phyloP scores from a whole-genome alignment of 1,284 basidiomycete genomes.

The Termitomyces sp. region DNA sequence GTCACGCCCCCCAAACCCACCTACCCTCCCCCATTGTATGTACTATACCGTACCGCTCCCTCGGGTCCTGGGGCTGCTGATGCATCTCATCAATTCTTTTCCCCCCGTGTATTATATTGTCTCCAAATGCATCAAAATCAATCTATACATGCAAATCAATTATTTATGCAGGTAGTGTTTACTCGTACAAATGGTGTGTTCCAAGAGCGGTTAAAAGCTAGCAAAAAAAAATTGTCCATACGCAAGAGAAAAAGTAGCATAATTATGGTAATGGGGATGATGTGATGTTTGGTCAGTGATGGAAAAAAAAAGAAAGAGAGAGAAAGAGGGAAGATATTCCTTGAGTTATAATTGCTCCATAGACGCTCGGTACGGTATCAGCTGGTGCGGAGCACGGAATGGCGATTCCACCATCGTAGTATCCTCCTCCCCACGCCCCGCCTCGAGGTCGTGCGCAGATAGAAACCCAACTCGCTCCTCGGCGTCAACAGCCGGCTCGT shows the following conservation, averaged over 20 bases:
- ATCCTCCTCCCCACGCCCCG: constrained; percentile 21
- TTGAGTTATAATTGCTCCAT: constrained; percentile 10
- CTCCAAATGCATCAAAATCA: constrained; percentile 2
- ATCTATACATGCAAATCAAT: constrained; percentile 9
- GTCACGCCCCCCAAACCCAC: too few species aligned
- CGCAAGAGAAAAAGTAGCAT: constrained; percentile 8
- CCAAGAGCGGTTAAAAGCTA: constrained; percentile 10
- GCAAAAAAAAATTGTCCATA: constrained; percentile 8
- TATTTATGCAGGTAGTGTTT: constrained; percentile 7
- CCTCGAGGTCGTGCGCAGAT: constrained; percentile 28
- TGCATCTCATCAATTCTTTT: too few species aligned
- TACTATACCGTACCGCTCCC: too few species aligned
- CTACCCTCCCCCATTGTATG: constrained; percentile 5
- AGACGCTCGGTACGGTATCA: constrained; percentile 23
- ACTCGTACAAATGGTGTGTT: constrained; percentile 14
- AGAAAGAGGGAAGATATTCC: too few species aligned
- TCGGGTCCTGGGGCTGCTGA: constrained; percentile 11
- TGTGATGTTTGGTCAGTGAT: constrained; percentile 4
- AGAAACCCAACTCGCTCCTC: constrained; percentile 48
- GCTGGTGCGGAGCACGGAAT: constrained; percentile 28
- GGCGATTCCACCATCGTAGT: constrained; percentile 35
- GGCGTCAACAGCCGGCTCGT: constrained; percentile 34
- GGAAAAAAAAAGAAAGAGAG: neutral
- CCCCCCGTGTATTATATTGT: neutral
- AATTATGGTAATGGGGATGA: constrained; percentile 13